A percentile compares a stretch with the other conserved stretches of the same genome.
Conservation (phyloP, 1,284 basidiomycete genomes). For the Takashimella tepidaria region DNA sequence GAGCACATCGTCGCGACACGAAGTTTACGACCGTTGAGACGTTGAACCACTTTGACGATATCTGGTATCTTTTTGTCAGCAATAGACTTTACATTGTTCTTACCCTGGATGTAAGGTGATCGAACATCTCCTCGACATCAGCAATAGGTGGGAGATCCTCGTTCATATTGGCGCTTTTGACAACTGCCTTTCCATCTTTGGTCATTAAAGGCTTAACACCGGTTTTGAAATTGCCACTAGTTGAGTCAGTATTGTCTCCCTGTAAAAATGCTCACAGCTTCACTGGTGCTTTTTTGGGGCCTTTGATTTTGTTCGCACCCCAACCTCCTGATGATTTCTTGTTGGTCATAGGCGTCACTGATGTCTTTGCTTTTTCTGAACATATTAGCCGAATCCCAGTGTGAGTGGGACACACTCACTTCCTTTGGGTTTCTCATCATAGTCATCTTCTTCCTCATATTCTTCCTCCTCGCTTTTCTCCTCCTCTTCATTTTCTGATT, state of each 20-base stretch:
- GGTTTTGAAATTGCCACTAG: conserved; percentile 24
- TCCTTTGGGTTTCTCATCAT: conserved; percentile 13
- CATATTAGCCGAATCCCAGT: conserved; percentile 38
- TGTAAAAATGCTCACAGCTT: conserved; percentile 20
- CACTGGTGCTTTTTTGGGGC: conserved; percentile 25
- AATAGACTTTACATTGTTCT: not conserved
- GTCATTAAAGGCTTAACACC: conserved; percentile 24
- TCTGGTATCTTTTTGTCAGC: conserved; percentile 27
- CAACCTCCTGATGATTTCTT: conserved; percentile 31
- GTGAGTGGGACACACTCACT: conserved; percentile 14
- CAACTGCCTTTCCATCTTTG: conserved; percentile 13
- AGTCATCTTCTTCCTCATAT: conserved; percentile 13
- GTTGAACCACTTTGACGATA: conserved; percentile 56
- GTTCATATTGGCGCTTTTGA: conserved; percentile 25
- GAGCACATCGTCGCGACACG: conserved; percentile 93
- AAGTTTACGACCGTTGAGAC: conserved; percentile 71
- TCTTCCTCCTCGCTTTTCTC: conserved; percentile 6
- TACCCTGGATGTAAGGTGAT: conserved; percentile 57
- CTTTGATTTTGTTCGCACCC: conserved; percentile 21
- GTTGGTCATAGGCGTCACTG: conserved; percentile 7
- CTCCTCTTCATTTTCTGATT: conserved; percentile 24
- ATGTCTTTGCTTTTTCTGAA: conserved; percentile 45
- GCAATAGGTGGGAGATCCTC: conserved; percentile 66
- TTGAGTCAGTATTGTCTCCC: not conserved
- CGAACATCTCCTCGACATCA: conserved; percentile 76